Conservation (phyloP, 2,329 filamentous ascomycete genomes). For the Stachybotrys chartarum region DNA sequence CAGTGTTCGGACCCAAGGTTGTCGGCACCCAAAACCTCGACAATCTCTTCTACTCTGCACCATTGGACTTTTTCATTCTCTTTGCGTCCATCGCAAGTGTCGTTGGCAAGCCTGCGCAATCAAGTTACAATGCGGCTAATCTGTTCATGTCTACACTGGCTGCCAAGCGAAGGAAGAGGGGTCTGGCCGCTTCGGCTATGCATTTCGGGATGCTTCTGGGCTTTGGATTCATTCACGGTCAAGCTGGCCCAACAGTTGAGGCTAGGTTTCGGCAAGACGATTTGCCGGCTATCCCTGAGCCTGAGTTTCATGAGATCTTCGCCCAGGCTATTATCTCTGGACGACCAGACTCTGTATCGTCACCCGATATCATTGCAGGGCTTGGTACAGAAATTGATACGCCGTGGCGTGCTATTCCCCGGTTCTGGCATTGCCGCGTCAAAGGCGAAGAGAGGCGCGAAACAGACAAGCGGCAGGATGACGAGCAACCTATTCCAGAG, state of each 20-base stretch:
- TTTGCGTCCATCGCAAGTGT: slow-evolving; percentile 22
- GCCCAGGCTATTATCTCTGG: slow-evolving; percentile 32
- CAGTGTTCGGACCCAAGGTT: slow-evolving; percentile 25
- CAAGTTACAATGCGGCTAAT: slow-evolving; percentile 39
- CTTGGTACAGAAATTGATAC: slow-evolving; percentile 2
- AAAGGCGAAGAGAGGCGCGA: background rate
- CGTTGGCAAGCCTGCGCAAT: slow-evolving; percentile 27
- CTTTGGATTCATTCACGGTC: slow-evolving; percentile 17
- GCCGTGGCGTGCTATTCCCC: background rate
- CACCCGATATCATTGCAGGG: slow-evolving; percentile 13
- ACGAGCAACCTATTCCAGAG: background rate
- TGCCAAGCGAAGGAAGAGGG: slow-evolving; percentile 24
- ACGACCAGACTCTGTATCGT: slow-evolving; percentile 13
- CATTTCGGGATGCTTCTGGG: slow-evolving; percentile 30
- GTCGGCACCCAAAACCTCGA: slow-evolving; percentile 22
- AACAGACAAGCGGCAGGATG: background rate
- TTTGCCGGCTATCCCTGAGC: slow-evolving; percentile 9
- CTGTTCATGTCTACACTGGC: slow-evolving; percentile 32
- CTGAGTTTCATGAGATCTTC: slow-evolving; percentile 31
- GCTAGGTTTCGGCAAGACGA: slow-evolving; percentile 2
- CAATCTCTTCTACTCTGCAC: slow-evolving; percentile 15
- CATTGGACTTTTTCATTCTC: slow-evolving; percentile 30
- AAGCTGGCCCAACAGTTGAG: background rate
- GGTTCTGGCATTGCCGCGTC: background rate
- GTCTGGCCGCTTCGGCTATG: slow-evolving; percentile 28